Conservation (phyloP, 495 filamentous ascomycete species). For the Amphirosellinia nigrospora region DNA sequence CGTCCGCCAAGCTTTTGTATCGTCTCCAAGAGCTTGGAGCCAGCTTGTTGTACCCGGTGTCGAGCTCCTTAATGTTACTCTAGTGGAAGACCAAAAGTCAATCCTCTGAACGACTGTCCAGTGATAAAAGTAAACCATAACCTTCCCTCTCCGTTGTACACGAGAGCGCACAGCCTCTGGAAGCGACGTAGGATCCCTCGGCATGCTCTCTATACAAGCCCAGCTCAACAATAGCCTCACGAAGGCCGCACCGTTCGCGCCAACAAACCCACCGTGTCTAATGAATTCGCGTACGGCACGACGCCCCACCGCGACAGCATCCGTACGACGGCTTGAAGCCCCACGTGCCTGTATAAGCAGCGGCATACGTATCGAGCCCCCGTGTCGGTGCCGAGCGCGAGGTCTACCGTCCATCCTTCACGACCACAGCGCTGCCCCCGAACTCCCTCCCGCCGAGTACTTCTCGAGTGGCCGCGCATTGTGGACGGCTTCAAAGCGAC, state of each 20-base stretch:
- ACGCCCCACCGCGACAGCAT: slow-evolving; percentile 86
- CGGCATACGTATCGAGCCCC: slow-evolving; percentile 92
- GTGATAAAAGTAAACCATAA: slow-evolving; percentile 30
- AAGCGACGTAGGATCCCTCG: slow-evolving; percentile 79
- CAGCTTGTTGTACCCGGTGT: slow-evolving; percentile 70
- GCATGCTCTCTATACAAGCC: slow-evolving; percentile 58
- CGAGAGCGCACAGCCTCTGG: slow-evolving; percentile 58
- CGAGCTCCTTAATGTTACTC: slow-evolving; percentile 90
- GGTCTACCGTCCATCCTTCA: slow-evolving; percentile 73
- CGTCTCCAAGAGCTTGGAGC: slow-evolving; percentile 59
- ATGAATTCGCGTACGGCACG: slow-evolving; percentile 90
- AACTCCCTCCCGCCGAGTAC: slow-evolving; percentile 86
- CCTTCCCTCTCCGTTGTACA: slow-evolving; percentile 54
- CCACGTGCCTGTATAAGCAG: slow-evolving; percentile 84
- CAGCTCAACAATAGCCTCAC: slow-evolving; percentile 60
- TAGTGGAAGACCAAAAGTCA: slow-evolving; percentile 73
- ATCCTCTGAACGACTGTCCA: slow-evolving; percentile 42
- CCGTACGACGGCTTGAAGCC: slow-evolving; percentile 96
- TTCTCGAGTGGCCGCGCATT: slow-evolving; percentile 43
- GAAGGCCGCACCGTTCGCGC: slow-evolving; percentile 56
- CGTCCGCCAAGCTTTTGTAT: slow-evolving; percentile 69
- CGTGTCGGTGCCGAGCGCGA: slow-evolving; percentile 92
- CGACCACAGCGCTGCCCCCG: slow-evolving; percentile 92
- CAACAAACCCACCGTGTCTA: slow-evolving; percentile 92
- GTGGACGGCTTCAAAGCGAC: slow-evolving; percentile 74